Base-by-base conservation (phyloP, 495 filamentous ascomycete species). In the Saxispiralis lemnorum region DNA sequence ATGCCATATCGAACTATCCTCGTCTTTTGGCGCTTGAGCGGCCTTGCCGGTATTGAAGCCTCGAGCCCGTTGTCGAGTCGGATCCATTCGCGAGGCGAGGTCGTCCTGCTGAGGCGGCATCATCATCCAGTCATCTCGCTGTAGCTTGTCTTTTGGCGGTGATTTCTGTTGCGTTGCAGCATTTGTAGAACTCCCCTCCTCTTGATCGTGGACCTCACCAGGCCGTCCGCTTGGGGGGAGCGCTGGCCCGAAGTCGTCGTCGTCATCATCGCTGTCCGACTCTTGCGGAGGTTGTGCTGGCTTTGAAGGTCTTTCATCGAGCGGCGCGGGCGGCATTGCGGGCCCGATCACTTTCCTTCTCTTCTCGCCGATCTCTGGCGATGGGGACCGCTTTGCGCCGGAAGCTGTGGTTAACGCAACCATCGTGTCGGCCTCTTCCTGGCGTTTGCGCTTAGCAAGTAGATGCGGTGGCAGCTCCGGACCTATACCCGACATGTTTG, bases 81-180 rank as follows among this genome's bases (percentile, higher is more conserved):
- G 85, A 59, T 95, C 88, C 41, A 81, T 75, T 33, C 78, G 76
- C 6, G 71, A 65, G 18, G 71, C 64, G 61, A 70, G 71, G 51
- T 74, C 75, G 24, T 68, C 65, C 19, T 68, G 61, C 3, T 71
- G 72, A 0, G 89, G 89, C 0, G 88, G 89, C 6, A 79, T 72
- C 21, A 88, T 68, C 89, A 97, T 97, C 89, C 89, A 97, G 53
- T 83, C 76, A 63, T 93, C 89, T 43, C 89, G 75, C 46, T 70
- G 67, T 14, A 58, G 59, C 48, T 68, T 69, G 43, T 66, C 62
- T 6, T 61, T 58, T 11, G 30, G 12, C 13, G 34, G 35, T 28
- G 47, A 24, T 30, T 1, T 7, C 12, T 19, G 11, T 10, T 39
- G 17, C 43, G 51, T 48, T 41, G 41, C 44, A 15, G 49, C 19